Base-by-base conservation (phyloP, 768 basidiomycete genomes). In the Leccinum uliginosum region DNA sequence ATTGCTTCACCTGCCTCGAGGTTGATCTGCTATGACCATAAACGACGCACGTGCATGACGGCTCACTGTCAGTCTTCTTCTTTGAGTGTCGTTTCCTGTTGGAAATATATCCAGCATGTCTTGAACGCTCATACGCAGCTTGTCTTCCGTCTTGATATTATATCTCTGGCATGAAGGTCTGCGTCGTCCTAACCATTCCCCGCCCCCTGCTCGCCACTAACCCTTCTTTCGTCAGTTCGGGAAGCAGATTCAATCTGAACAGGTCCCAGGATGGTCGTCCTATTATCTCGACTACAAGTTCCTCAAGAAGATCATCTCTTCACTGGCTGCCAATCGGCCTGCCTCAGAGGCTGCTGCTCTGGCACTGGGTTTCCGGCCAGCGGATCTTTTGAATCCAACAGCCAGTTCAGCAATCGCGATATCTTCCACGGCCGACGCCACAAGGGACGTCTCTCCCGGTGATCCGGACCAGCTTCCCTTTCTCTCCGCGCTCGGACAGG, bases 261-360 rank as follows among this genome's bases (percentile, higher is more conserved):
- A 97, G 77, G 86, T 98, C 54, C 94, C 96, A 51, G 96, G 95
- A 76, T 99, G 96, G 96, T 92, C 91, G 27, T 71, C 79, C 44
- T 92, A 91, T 77, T 98, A 98, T 75, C 84, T 98, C 58, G 95
- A 98, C 76, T 99, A 99, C 83, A 99, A 99, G 78, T 89, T 89
- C 66, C 81, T 97, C 71, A 97, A 97, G 77, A 93, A 98, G 82
- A 98, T 98, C 67, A 94, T 99, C 66, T 96, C 95, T 59, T 97
- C 95, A 14, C 83, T 98, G 59, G 85, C 86, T 51, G 88, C 91
- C 29, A 91, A 93, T 71, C 84, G 91, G 57, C 92, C 93, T 7
- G 91, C 90, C 49, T 87, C 92, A 8, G 93, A 97, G 72, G 91
- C 92, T 23, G 91, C 92, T 30, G 83, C 91, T 23, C 76, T 97